Base-by-base conservation (phyloP, 139 green algal genomes). In the Trebouxia sp. region DNA sequence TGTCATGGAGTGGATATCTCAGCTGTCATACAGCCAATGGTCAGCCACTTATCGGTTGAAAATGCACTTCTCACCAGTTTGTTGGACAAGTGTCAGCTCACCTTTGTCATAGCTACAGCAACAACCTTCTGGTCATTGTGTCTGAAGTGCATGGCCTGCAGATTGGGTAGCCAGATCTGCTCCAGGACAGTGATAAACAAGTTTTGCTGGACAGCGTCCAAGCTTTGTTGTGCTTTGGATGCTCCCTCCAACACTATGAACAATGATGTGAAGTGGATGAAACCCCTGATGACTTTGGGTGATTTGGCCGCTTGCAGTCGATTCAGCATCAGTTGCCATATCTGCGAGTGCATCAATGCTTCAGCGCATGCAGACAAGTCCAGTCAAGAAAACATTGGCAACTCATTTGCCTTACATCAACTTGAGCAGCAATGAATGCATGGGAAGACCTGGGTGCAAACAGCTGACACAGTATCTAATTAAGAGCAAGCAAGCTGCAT, bases 141-240 rank as follows among this genome's bases (percentile, higher is more conserved):
- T 3, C 92, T 90, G 96, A 78, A 32, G 20, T 55, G 15, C 83
- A 11, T 77, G 95, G 76, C 39, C 82, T 90, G 47, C 30, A 79
- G 28, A n/a, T 62, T 53, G 11, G 72, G 81, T 42, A 74, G 28
- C 32, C 82, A 76, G 67, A 98, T 89, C 81, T 93, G 83, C 83
- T 94, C 82, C 82, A 98, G 50, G 26, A 98, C 79, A 85, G 94
- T 93, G 41, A 85, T 43, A 53, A 97, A 91, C 32, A 97, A 84
- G 30, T 93, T 94, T 8, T 82, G 82, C 90, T 99, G 96, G 79
- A 99, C 89, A 22, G 75, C 84, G 37, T 98, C 89, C 53, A 98
- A 85, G 39, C 48, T 85, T 42, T 83, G 84, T 15, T 65, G n/a
- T 24, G 94, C 66, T 3, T 76, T n/a, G 6, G 66, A 65, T 0